Percentiles rank a stretch among this genome's conserved stretches.
Evolutionary conservation across 495 filamentous ascomycete genomes (phyloP).

Genomic region (Penicillium goetzii): DNA sequence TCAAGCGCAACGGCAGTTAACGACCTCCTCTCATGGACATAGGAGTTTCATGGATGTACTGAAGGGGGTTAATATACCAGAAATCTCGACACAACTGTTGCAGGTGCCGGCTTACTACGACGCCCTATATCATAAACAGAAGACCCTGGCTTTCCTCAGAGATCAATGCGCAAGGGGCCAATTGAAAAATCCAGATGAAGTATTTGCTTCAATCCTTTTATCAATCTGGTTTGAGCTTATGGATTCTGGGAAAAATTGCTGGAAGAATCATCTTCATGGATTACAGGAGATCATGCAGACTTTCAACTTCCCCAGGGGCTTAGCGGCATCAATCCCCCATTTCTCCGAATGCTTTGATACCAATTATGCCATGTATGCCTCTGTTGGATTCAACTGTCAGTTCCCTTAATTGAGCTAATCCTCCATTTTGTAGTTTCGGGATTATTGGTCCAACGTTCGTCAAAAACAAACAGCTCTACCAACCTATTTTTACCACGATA

Average conservation of each 20-base stretch:
- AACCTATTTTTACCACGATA: conserved; percentile 15
- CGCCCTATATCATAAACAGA: conserved; percentile 22
- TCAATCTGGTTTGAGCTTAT: conserved; percentile 26
- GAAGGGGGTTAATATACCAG: not conserved
- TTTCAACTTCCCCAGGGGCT: not conserved
- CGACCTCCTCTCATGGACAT: not conserved
- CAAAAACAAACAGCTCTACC: conserved; percentile 12
- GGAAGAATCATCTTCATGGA: conserved; percentile 25
- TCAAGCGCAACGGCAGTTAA: conserved; percentile 12
- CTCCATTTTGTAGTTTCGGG: conserved; percentile 2
- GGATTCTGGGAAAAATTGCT: conserved; percentile 25
- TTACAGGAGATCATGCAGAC: conserved; percentile 20
- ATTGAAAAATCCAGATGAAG: conserved; percentile 15
- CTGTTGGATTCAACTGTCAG: too few relatives aligned
- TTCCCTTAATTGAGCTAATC: not conserved
- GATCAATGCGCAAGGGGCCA: conserved; percentile 1
- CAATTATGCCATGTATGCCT: conserved; percentile 4
- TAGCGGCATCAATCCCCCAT: conserved; percentile 3
- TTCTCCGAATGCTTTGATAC: conserved; percentile 10
- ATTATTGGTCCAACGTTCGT: conserved; percentile 20
- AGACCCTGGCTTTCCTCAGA: conserved; percentile 18
- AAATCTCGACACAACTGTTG: not conserved
- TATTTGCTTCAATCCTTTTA: conserved; percentile 27
- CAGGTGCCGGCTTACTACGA: conserved; percentile 14
- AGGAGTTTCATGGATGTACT: not conserved